A percentile compares a stretch with the other conserved stretches of the same genome.
Conservation (phyloP, 306 rosid genomes). For the Rosa rugosa region DNA sequence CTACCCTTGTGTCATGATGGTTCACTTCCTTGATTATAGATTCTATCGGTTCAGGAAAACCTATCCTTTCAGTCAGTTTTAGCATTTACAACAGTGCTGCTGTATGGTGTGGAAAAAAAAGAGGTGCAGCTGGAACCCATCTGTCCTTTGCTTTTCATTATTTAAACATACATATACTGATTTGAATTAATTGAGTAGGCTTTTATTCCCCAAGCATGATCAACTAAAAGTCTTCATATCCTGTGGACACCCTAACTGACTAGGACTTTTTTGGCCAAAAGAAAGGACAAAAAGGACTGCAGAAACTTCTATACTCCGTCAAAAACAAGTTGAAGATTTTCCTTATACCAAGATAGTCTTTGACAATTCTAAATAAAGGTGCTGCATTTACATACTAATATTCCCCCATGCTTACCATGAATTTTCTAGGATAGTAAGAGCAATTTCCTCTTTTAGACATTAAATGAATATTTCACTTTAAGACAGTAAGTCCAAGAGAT, state of each 20-base stretch:
- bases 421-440: background rate
- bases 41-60: background rate
- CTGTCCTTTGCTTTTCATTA: background rate
- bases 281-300: background rate
- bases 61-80: background rate
- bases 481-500: background rate
- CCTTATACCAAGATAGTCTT: background rate
- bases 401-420: background rate
- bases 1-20: background rate
- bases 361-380: background rate
- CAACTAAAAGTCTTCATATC: background rate
- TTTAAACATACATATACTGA: background rate
- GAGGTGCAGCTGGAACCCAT: background rate
- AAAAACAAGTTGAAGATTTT: background rate
- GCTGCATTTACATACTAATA: background rate
- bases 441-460: background rate
- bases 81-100: constrained; percentile 5
- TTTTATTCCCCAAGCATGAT: background rate
- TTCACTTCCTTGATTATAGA: background rate
- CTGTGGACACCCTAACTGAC: background rate
- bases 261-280: background rate
- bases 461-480: too few relatives aligned
- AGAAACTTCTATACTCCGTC: background rate
- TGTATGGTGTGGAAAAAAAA: background rate
- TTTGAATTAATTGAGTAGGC: constrained; percentile 11